Evolutionary conservation across 495 filamentous ascomycete species (phyloP).

Genomic region (Physcia stellaris): DNA sequence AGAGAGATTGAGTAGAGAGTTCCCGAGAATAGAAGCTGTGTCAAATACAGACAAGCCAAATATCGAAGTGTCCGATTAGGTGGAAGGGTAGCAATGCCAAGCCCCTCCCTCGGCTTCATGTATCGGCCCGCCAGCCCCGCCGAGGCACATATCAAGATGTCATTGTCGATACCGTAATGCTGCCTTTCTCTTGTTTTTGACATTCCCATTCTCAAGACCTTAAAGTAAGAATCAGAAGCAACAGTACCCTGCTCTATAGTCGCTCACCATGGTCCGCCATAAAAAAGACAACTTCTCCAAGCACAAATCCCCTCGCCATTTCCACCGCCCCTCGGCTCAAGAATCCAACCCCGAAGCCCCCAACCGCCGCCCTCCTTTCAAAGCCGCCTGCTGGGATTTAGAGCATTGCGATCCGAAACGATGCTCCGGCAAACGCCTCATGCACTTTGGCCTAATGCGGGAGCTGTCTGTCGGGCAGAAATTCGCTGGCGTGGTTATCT

Average conservation of each 20-base stretch:
- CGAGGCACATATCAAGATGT: no score
- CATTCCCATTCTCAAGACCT: no score
- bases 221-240: no score
- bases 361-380: slow-evolving; percentile 49
- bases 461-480: slow-evolving; percentile 85
- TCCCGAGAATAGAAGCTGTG: no score
- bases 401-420: slow-evolving; percentile 95
- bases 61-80: no score
- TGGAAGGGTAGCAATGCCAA: no score
- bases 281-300: slow-evolving; percentile 83
- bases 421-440: slow-evolving; percentile 88
- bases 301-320: slow-evolving; percentile 25
- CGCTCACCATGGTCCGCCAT: slow-evolving; percentile 63
- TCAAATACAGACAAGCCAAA: no score
- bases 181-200: no score
- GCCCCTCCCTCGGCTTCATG: no score
- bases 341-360: slow-evolving; percentile 25
- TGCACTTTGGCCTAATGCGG: slow-evolving; percentile 84
- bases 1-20: no score
- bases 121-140: no score
- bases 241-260: background rate
- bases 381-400: slow-evolving; percentile 94
- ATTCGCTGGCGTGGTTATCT: slow-evolving; percentile 80
- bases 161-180: no score
- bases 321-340: slow-evolving; percentile 23